Evolutionary conservation across 1,284 basidiomycete genomes (phyloP), one percentile per base, ranked within the genome.

Genomic region (Cerrena zonata): DNA sequence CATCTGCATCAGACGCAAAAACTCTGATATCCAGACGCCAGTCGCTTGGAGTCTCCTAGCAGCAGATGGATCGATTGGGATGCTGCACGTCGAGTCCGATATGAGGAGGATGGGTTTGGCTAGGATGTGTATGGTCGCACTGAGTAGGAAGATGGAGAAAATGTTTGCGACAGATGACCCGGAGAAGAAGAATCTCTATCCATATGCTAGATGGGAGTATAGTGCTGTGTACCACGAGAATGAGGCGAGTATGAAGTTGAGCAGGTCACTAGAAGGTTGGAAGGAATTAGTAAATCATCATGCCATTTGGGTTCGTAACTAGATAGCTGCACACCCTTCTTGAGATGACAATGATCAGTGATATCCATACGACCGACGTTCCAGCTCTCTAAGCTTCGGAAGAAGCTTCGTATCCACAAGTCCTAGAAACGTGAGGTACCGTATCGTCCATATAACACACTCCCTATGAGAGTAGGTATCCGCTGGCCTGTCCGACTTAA

Each of bases 51-150:
- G 45, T 10, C 5, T 49, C 13, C 7, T 49, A 18, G 23, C 24
- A 10, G 22, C 48, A 30, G 48, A 49, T 23, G 48, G 48, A 4
- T 23, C 25, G 10, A 15, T 30, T 13, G 48, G 40, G 12, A 49
- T 49, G 48, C 41, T 49, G 12, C 48, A 49, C 27, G 48, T 49
- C 15, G 39, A 43, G 21, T 18, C 40, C 12, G 48, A 49, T 5
- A 44, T 19, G 18, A 38, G 48, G 26, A 12, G 30, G 24, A 26
- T 18, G n/a, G 48, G 48, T 5, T 24, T 49, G 5, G 40, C 25
- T 10, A 2, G 48, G 27, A 22, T 10, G 27, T 43, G 40, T 19
- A 26, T 44, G 18, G 39, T 41, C n/a, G 48, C 48, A 12, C 18
- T 49, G 48, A 34, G 25, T 21, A 13, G 22, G 25, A 49, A 49